Conservation (phyloP, 1,139 yeast species). For the Blastobotrys persicus region DNA sequence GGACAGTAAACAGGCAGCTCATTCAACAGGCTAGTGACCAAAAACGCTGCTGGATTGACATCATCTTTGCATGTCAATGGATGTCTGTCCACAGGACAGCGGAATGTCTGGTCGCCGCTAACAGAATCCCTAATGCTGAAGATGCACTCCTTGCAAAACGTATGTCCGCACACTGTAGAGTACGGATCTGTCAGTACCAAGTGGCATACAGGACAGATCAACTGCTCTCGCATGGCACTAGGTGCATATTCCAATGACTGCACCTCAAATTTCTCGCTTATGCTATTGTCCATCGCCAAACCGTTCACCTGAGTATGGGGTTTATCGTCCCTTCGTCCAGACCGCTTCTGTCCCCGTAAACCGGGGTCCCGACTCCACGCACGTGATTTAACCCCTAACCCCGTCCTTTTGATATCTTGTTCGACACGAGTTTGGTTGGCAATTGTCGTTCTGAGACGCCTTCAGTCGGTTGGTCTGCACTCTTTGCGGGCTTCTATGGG, state of each 20-base stretch:
- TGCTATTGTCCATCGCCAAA: neutral
- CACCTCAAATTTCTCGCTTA: conserved; percentile 12
- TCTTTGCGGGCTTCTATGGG: too few species aligned
- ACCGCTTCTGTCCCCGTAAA: neutral
- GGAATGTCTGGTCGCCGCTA: conserved; percentile 24
- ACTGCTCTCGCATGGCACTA: conserved; percentile 44
- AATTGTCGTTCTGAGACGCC: too few species aligned
- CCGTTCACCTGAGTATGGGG: conserved; percentile 1
- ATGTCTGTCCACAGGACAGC: conserved; percentile 66
- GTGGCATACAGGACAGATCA: conserved; percentile 39
- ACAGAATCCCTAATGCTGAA: conserved; percentile 20
- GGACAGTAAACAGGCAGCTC: conserved; percentile 59
- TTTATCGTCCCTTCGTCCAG: neutral
- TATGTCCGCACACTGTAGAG: conserved; percentile 39
- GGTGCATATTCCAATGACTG: conserved; percentile 35
- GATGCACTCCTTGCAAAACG: conserved; percentile 35
- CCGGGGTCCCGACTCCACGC: neutral
- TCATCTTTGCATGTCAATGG: conserved; percentile 43
- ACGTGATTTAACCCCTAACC: neutral
- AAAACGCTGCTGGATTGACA: conserved; percentile 59
- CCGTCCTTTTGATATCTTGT: too few species aligned
- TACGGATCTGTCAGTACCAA: conserved; percentile 35
- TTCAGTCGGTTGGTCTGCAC: too few species aligned
- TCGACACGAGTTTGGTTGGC: too few species aligned
- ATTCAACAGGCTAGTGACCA: conserved; percentile 59